Evolutionary conservation across 164 flowering plant species (phyloP).

Genomic region (Tinospora cordifolia): DNA sequence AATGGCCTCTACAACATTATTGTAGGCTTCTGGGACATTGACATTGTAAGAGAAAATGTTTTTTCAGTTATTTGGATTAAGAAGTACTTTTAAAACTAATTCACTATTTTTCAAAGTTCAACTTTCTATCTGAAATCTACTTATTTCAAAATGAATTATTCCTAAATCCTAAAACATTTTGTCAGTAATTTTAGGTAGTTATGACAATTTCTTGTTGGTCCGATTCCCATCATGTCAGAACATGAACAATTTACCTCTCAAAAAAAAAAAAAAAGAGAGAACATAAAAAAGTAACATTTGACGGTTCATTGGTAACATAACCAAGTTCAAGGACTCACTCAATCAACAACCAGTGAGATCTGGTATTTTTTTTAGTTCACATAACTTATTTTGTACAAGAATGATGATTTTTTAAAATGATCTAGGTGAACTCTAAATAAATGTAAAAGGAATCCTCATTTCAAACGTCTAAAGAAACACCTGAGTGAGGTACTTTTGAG

Average conservation of each 20-base stretch:
- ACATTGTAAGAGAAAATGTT: neutral
- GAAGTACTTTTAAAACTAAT: too few species aligned
- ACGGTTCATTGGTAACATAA: neutral
- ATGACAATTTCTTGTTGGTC: too few species aligned
- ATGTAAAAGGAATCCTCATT: neutral
- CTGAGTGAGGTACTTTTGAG: constrained; percentile 73
- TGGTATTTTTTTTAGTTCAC: neutral
- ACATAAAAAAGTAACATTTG: neutral
- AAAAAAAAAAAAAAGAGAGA: too few species aligned
- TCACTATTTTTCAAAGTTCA: too few species aligned
- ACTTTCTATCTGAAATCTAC: too few species aligned
- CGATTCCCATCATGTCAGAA: neutral
- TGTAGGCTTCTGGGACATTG: neutral
- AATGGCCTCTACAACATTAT: too few species aligned
- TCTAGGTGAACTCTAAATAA: neutral
- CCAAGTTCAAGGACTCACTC: neutral
- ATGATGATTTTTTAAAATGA: neutral
- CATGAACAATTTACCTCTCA: too few species aligned
- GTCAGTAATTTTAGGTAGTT: too few species aligned
- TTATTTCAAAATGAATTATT: too few species aligned
- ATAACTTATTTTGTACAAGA: constrained; percentile 2
- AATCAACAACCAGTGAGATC: neutral
- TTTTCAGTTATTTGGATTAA: too few species aligned
- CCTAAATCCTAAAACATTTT: too few species aligned
- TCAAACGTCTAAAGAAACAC: constrained; percentile 22